Percentiles rank a stretch among this genome's conserved stretches.
These are phyloP conservation scores for Patellaria atrata DNA, from an alignment of 495 filamentous ascomycete species.

Conservation along the genomic window DNA sequence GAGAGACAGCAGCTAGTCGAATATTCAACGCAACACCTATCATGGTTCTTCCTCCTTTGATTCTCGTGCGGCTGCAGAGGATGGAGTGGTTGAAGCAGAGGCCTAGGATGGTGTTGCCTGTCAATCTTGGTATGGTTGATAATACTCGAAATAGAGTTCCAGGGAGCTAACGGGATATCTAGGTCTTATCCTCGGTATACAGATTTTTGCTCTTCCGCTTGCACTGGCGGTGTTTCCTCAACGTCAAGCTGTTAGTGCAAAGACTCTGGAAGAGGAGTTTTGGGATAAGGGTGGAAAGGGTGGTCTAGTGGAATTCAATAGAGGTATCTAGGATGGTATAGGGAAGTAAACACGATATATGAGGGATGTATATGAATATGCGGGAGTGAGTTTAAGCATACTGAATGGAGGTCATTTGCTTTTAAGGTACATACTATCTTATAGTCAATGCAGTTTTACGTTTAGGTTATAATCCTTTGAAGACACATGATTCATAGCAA, in stretches of 20 bases:
- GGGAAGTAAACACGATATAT: not conserved
- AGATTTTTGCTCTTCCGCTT: slow-evolving; percentile 68
- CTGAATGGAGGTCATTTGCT: too few relatives aligned
- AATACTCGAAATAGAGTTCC: not conserved
- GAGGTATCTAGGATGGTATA: slow-evolving; percentile 49
- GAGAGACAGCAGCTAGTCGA: slow-evolving; percentile 76
- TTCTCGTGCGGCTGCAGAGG: slow-evolving; percentile 69
- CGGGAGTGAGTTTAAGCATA: too few relatives aligned
- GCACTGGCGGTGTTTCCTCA: slow-evolving; percentile 88
- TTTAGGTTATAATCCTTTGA: too few relatives aligned
- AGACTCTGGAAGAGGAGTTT: slow-evolving; percentile 69
- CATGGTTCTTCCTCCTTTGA: slow-evolving; percentile 83
- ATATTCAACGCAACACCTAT: slow-evolving; percentile 90
- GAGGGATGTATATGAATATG: not conserved
- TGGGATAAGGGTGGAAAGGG: slow-evolving; percentile 55
- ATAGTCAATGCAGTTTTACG: too few relatives aligned
- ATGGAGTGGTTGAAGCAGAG: slow-evolving; percentile 57
- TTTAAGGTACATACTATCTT: too few relatives aligned
- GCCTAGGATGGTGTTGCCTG: slow-evolving; percentile 55
- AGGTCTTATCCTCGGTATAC: slow-evolving; percentile 63
- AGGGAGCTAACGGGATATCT: not conserved
- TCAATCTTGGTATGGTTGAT: slow-evolving; percentile 54
- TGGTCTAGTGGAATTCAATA: slow-evolving; percentile 78
- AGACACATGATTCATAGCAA: too few relatives aligned
- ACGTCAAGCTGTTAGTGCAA: slow-evolving; percentile 60